Percentiles rank a stretch among this genome's conserved stretches.
phyloP scores from a whole-genome alignment of 345 rosid genomes.

The Raphanus sativus region DNA sequence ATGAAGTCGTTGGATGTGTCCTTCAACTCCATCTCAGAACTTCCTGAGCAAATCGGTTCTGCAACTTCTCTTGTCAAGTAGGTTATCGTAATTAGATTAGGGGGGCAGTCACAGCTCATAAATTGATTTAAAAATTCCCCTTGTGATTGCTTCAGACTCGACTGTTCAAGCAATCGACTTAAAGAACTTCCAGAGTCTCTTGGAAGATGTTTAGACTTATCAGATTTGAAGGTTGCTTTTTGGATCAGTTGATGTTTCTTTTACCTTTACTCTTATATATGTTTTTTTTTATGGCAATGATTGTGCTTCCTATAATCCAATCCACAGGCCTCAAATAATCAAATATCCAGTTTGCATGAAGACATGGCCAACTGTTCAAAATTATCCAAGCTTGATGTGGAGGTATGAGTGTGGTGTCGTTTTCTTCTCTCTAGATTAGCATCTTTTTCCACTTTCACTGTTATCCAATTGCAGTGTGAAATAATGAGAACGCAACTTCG shows the following conservation, averaged over 20 bases:
- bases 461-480: not conserved
- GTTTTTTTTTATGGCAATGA: not conserved
- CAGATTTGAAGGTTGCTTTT: conserved; percentile 73
- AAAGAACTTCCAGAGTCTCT: conserved; percentile 75
- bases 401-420: conserved; percentile 66
- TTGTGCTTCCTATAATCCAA: conserved; percentile 15
- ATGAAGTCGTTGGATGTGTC: conserved; percentile 87
- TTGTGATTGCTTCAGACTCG: conserved; percentile 56
- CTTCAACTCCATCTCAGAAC: conserved; percentile 51
- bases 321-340: conserved; percentile 76
- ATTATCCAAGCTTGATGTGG: conserved; percentile 73
- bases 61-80: conserved; percentile 88
- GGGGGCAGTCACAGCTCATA: conserved; percentile 6
- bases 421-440: not conserved
- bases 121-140: conserved; percentile 15
- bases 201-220: conserved; percentile 71
- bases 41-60: conserved; percentile 85
- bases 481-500: too few species aligned
- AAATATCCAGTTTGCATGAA: conserved; percentile 61
- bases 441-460: conserved; percentile 1
- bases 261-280: not conserved
- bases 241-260: conserved; percentile 16
- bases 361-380: conserved; percentile 70
- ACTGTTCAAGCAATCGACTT: conserved; percentile 79
- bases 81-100: conserved; percentile 23